phyloP scores from a whole-genome alignment of 2,329 filamentous ascomycete genomes.

The Albophoma yamanashiensis region DNA sequence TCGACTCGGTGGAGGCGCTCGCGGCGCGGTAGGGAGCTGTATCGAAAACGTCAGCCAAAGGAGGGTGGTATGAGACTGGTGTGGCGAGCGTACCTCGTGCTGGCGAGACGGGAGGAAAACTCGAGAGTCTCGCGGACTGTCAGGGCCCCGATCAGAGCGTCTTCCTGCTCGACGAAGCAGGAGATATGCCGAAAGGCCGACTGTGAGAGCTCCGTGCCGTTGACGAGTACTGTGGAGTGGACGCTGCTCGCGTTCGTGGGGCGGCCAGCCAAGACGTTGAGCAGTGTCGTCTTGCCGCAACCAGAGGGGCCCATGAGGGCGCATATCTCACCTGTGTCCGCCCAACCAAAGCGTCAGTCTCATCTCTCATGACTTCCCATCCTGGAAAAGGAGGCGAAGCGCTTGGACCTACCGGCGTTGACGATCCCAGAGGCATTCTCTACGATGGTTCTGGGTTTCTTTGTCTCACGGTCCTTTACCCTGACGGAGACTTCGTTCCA shows the following conservation, averaged over 20 bases:
- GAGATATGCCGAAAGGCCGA: constrained; percentile 53
- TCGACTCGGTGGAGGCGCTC: constrained; percentile 55
- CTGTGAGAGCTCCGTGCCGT: constrained; percentile 45
- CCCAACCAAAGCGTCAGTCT: neutral
- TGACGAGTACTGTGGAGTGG: constrained; percentile 39
- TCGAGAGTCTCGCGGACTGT: constrained; percentile 71
- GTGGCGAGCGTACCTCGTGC: constrained; percentile 30
- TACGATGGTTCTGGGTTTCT: constrained; percentile 52
- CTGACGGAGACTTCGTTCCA: constrained; percentile 60
- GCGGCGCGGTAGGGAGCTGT: constrained; percentile 27
- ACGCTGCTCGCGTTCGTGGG: constrained; percentile 29
- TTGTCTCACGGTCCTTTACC: constrained; percentile 60
- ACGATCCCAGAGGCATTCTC: constrained; percentile 52
- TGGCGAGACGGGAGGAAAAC: constrained; percentile 65
- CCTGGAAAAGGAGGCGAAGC: no score
- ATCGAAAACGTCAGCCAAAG: neutral
- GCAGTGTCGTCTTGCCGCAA: constrained; percentile 72
- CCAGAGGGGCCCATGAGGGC: constrained; percentile 72
- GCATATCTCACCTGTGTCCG: constrained; percentile 49
- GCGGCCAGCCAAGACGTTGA: constrained; percentile 63
- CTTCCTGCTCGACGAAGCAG: constrained; percentile 80
- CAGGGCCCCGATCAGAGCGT: constrained; percentile 70
- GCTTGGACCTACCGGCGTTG: constrained; percentile 38
- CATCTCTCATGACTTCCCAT: neutral
- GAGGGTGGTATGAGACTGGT: neutral